These are phyloP conservation scores for Mycosarcoma maydis DNA, from an alignment of 1,284 basidiomycete genomes.

Conservation along the genomic window DNA sequence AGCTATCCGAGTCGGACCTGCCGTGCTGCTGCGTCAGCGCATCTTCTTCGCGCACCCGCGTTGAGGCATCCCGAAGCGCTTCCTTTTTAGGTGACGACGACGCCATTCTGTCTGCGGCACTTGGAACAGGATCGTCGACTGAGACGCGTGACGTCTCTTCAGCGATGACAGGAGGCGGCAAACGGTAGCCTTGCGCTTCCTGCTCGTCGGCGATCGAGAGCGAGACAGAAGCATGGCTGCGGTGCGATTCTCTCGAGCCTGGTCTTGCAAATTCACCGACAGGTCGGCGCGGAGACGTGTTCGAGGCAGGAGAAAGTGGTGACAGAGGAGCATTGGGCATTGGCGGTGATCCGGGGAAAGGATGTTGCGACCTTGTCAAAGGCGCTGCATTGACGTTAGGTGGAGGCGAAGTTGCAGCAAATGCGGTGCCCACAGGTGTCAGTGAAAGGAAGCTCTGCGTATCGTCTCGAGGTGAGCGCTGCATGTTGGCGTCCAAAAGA, in stretches of 20 bases:
- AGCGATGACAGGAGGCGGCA: conserved; percentile 17
- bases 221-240: conserved; percentile 32
- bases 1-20: conserved; percentile 49
- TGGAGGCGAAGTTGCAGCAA: conserved; percentile 3
- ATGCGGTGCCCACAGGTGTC: conserved; percentile 24
- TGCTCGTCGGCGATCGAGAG: conserved; percentile 45
- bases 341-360: conserved; percentile 27
- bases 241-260: conserved; percentile 20
- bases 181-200: conserved; percentile 17
- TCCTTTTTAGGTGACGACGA: conserved; percentile 6
- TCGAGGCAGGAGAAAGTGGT: conserved; percentile 13
- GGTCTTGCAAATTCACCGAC: conserved; percentile 10
- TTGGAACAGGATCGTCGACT: conserved; percentile 7
- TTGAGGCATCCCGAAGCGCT: not conserved
- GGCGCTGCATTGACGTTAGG: not conserved
- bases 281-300: conserved; percentile 23
- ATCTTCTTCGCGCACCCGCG: conserved; percentile 2
- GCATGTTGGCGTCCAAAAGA: not conserved
- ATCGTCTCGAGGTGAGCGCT: conserved; percentile 16
- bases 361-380: conserved; percentile 6
- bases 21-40: conserved; percentile 16
- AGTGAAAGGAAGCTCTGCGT: conserved; percentile 28
- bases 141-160: conserved; percentile 34
- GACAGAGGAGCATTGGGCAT: conserved; percentile 14
- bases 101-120: not conserved